Percentiles rank a stretch among this genome's conserved stretches.
Evolutionary conservation across 495 filamentous ascomycete genomes (phyloP).

Genomic region (Daldinia decipiens): DNA sequence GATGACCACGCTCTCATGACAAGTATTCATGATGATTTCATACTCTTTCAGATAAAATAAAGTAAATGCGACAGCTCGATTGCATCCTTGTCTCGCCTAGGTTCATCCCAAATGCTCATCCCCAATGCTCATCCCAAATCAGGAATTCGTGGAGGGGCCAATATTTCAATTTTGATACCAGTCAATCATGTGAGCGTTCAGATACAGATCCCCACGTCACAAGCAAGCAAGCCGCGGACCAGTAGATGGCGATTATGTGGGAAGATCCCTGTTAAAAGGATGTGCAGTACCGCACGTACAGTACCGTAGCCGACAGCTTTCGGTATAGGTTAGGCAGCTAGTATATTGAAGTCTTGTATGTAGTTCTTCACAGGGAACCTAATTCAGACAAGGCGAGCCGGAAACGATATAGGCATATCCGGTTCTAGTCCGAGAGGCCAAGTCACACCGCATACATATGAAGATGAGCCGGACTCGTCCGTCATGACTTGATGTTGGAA

Average conservation of each 20-base stretch:
- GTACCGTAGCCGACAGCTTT: constrained; percentile 12
- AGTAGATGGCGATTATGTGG: constrained; percentile 11
- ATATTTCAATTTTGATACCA: constrained; percentile 22
- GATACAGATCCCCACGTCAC: constrained; percentile 34
- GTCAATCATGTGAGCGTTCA: constrained; percentile 35
- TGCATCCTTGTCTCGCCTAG: constrained; percentile 12
- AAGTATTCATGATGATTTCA: background rate
- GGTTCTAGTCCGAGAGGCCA: constrained; percentile 13
- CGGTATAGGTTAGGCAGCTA: background rate
- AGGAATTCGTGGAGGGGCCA: constrained; percentile 25
- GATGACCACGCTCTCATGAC: background rate
- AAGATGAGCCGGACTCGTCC: constrained; percentile 1
- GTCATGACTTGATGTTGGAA: background rate
- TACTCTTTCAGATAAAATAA: background rate
- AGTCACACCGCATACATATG: constrained; percentile 32
- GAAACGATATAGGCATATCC: constrained; percentile 24
- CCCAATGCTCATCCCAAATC: constrained; percentile 31
- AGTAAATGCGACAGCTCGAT: background rate
- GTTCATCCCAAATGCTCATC: constrained; percentile 30
- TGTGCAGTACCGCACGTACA: constrained; percentile 3
- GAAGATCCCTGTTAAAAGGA: constrained; percentile 19
- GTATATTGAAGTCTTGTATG: too few relatives aligned
- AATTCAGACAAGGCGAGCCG: constrained; percentile 12
- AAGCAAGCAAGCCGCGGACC: constrained; percentile 14
- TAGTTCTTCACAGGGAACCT: background rate